Base-by-base conservation (phyloP, 2,329 filamentous ascomycete species). In the Calonectria hongkongensis region DNA sequence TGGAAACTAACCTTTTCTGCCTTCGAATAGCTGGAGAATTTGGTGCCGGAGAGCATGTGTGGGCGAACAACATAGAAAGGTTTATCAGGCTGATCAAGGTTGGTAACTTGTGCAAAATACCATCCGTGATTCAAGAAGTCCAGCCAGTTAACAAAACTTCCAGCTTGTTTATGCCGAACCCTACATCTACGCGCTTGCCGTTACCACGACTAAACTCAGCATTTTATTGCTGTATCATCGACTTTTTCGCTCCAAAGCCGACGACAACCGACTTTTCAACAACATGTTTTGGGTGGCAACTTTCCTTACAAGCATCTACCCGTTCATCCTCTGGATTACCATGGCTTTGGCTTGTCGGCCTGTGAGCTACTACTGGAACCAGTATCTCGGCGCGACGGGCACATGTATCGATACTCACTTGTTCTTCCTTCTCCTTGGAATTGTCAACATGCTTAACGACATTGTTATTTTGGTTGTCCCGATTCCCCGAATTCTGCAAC, bases 391-490 rank as follows among this genome's bases (percentile, higher is more conserved):
- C 15, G 71, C 67, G 9, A 51, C 47, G 50, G 73, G 73, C 21
- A 62, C 58, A 13, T 74, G 73, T 41, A 73, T 74, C 41, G 67
- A 74, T 47, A 64, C 66, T 4, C 43, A 70, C 21, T 48, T 63
- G 12, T 74, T 72, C 47, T 74, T 74, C 30, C 66, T 74, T 30
- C 30, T 71, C 18, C 67, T 73, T 15, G 73, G 70, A 51, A 73
- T 74, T 56, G 60, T 74, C 67, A 74, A 74, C 60, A 65, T 74
- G 58, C 28, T 71, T 30, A 73, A 70, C 58, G 71, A 74, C n/a
- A 60, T 73, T 27, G 63, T 73, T 12, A 58, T 74, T 3, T 28
- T 74, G 16, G 13, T 68, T 15, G 65, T 74, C 3, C 73, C 73
- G 15, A 73, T 74, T 4, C 73, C 73, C 12, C 43, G 68, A 18